Evolutionary conservation across 1,284 basidiomycete genomes (phyloP).

Genomic region (Malassezia slooffiae): DNA sequence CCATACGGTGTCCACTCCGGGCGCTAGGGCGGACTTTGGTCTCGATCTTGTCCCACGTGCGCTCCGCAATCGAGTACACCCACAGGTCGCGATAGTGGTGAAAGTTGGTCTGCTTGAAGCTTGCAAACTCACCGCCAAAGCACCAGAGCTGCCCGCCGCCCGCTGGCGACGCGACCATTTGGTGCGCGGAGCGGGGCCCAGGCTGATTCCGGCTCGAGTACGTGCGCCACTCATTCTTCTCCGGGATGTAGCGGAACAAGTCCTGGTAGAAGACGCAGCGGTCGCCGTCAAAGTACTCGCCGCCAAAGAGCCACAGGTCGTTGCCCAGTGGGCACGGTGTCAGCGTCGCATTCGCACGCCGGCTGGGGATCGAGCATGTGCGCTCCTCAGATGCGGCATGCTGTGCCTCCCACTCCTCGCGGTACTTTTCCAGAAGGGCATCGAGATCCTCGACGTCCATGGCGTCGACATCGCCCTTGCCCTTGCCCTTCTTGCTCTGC

Average conservation of each 20-base stretch:
- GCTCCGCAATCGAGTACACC: constrained; percentile 35
- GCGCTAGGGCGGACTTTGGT: constrained; percentile 69
- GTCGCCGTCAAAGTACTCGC: constrained; percentile 46
- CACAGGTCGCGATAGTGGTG: constrained; percentile 70
- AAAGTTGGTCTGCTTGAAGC: constrained; percentile 71
- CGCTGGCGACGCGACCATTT: constrained; percentile 34
- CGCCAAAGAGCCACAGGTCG: constrained; percentile 44
- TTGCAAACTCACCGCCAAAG: constrained; percentile 52
- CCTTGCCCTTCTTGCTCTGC: constrained; percentile 24
- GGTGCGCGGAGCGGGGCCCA: constrained; percentile 42
- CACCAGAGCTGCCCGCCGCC: constrained; percentile 45
- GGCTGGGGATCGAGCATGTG: constrained; percentile 27
- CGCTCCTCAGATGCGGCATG: constrained; percentile 37
- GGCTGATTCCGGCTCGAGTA: constrained; percentile 41
- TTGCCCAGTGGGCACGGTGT: constrained; percentile 43
- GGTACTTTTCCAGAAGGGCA: constrained; percentile 33
- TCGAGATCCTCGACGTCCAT: constrained; percentile 45
- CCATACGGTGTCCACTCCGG: constrained; percentile 73
- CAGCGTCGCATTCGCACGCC: constrained; percentile 41
- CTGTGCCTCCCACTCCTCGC: constrained; percentile 37
- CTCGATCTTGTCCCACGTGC: constrained; percentile 82
- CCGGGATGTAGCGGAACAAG: constrained; percentile 39
- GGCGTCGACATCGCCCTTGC: constrained; percentile 19
- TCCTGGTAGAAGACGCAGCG: constrained; percentile 41
- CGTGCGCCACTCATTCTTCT: constrained; percentile 38